phyloP scores from a whole-genome alignment of 2,329 filamentous ascomycete species.

The Aspergillus chevalieri region DNA sequence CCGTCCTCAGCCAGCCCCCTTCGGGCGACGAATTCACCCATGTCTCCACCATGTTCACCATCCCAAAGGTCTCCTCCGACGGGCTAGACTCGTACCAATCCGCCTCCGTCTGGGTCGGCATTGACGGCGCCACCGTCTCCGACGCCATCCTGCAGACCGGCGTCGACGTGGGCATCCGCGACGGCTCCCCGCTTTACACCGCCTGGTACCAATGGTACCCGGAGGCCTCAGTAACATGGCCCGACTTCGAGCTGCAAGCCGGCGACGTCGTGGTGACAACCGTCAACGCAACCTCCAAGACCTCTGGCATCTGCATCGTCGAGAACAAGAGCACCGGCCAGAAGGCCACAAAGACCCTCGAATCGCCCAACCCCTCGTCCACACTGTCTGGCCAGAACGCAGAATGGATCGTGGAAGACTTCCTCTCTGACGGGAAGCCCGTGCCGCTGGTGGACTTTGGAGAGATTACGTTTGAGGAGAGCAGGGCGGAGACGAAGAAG shows the following conservation, averaged over 20 bases:
- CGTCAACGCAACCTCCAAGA: slow-evolving; percentile 2
- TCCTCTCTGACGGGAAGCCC: neutral
- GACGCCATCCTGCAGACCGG: slow-evolving; percentile 8
- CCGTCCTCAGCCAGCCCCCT: neutral
- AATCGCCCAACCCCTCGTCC: neutral
- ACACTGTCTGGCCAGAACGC: slow-evolving; percentile 5
- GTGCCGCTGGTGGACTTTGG: slow-evolving; percentile 7
- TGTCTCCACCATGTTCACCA: slow-evolving; percentile 5
- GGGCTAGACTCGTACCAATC: slow-evolving; percentile 1
- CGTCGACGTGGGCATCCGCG: slow-evolving; percentile 6
- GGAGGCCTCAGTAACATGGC: neutral
- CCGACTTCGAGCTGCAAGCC: slow-evolving; percentile 2
- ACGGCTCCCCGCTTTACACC: slow-evolving; percentile 3
- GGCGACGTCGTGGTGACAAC: slow-evolving; percentile 6
- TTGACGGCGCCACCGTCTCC: slow-evolving; percentile 5
- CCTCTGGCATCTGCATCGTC: slow-evolving; percentile 1
- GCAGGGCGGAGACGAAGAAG: slow-evolving; percentile 2
- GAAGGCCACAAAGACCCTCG: neutral
- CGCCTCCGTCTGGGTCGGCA: slow-evolving; percentile 7
- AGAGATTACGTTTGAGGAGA: slow-evolving; percentile 3
- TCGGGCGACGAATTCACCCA: slow-evolving; percentile 2
- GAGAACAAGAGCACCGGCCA: slow-evolving; percentile 8
- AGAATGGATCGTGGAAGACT: slow-evolving; percentile 10
- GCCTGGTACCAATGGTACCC: slow-evolving; percentile 13
- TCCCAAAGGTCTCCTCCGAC: slow-evolving; percentile 2